phyloP scores from a whole-genome alignment of 1,284 basidiomycete species.

The Ceratobasidium sp. region DNA sequence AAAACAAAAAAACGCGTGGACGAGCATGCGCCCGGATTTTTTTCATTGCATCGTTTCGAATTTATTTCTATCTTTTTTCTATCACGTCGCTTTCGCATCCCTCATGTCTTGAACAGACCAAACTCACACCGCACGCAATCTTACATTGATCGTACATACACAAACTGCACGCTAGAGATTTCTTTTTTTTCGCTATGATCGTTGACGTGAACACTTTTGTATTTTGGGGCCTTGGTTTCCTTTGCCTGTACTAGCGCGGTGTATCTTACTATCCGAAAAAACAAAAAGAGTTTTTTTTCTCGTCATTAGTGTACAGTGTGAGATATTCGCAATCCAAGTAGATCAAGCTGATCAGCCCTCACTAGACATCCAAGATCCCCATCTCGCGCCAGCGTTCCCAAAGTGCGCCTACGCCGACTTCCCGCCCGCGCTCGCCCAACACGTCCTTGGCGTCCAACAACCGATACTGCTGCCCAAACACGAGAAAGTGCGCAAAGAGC shows the following conservation, averaged over 20 bases:
- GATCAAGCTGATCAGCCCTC: not conserved
- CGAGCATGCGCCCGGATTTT: conserved; percentile 1
- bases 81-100: conserved; percentile 28
- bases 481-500: conserved; percentile 65
- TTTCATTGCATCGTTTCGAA: not conserved
- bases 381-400: conserved; percentile 60
- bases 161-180: conserved; percentile 15
- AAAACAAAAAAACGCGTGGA: conserved; percentile 7
- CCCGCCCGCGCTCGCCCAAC: conserved; percentile 45
- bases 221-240: conserved; percentile 15
- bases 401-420: conserved; percentile 55
- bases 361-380: conserved; percentile 54
- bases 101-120: conserved; percentile 3
- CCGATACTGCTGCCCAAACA: conserved; percentile 64
- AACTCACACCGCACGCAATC: conserved; percentile 8
- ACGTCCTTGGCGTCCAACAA: conserved; percentile 59
- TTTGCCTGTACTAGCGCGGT: conserved; percentile 26
- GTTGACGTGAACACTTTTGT: conserved; percentile 12
- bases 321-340: not conserved
- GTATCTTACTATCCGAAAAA: conserved; percentile 35
- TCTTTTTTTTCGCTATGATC: conserved; percentile 4
- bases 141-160: conserved; percentile 30
- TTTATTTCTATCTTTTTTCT: conserved; percentile 17
- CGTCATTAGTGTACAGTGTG: not conserved
- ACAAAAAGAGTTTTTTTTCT: conserved; percentile 10